phyloP scores from a whole-genome alignment of 306 rosid species.

The Rosa chinensis region DNA sequence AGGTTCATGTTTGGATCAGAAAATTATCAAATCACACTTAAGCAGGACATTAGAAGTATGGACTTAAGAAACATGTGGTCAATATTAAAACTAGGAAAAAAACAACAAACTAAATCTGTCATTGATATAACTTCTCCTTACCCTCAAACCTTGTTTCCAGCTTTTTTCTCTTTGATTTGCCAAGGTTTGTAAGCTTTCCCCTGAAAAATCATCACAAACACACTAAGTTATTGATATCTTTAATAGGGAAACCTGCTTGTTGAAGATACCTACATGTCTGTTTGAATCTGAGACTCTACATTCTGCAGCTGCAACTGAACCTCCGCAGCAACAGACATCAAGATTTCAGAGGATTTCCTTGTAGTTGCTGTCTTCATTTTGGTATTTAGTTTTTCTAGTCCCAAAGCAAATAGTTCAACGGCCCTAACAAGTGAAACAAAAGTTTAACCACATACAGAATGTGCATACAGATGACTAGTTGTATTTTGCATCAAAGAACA shows the following conservation, averaged over 20 bases:
- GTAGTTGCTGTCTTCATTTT: conserved; percentile 60
- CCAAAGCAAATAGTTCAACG: conserved; percentile 63
- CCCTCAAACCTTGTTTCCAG: conserved; percentile 74
- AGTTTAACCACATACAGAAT: conserved; percentile 19
- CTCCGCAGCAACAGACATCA: conserved; percentile 64
- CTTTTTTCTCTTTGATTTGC: conserved; percentile 73
- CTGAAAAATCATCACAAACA: conserved; percentile 49
- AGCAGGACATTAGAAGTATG: background rate
- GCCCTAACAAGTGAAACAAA: conserved; percentile 52
- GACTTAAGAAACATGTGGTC: background rate
- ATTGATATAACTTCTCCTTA: conserved; percentile 27
- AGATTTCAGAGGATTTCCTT: conserved; percentile 69
- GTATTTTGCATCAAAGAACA: conserved; percentile 12
- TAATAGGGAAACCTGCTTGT: conserved; percentile 29
- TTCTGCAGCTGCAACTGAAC: conserved; percentile 71
- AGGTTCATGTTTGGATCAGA: conserved; percentile 5
- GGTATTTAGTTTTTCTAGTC: conserved; percentile 63
- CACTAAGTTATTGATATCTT: conserved; percentile 14
- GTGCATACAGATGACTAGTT: conserved; percentile 1
- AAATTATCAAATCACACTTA: background rate
- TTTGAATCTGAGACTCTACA: conserved; percentile 70
- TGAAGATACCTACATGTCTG: conserved; percentile 64
- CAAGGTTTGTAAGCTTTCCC: conserved; percentile 54
- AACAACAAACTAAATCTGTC: conserved; percentile 23
- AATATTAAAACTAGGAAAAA: conserved; percentile 10